phyloP scores from a whole-genome alignment of 768 basidiomycete genomes.

The Ramaria sp. region DNA sequence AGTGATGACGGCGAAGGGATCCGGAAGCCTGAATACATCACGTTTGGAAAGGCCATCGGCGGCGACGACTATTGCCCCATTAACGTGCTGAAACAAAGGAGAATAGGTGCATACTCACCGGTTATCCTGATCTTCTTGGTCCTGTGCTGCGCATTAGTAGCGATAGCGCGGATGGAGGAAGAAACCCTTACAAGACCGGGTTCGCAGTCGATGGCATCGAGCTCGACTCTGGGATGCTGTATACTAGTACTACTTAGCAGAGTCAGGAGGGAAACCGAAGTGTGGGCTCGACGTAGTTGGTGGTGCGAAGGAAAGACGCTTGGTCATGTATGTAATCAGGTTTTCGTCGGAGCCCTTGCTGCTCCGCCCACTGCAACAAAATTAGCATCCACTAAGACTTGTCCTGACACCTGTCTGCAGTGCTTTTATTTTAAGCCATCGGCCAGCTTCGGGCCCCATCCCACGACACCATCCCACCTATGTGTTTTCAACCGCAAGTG shows the following conservation, averaged over 20 bases:
- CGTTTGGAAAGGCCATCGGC: constrained; percentile 90
- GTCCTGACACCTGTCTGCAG: too few relatives aligned
- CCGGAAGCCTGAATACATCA: constrained; percentile 92
- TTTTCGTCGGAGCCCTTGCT: not conserved
- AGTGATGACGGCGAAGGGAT: constrained; percentile 97
- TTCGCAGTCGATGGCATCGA: constrained; percentile 6
- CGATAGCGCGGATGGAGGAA: not conserved
- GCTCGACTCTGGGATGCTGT: not conserved
- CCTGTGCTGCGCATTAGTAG: constrained; percentile 15
- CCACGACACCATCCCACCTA: too few relatives aligned
- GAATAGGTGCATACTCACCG: constrained; percentile 30
- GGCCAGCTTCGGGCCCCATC: too few relatives aligned
- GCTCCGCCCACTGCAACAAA: too few relatives aligned
- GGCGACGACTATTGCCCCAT: constrained; percentile 70
- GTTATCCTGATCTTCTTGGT: constrained; percentile 74
- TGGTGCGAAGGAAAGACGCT: too few relatives aligned
- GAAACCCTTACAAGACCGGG: not conserved
- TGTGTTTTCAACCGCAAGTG: too few relatives aligned
- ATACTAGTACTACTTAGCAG: not conserved
- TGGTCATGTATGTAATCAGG: not conserved
- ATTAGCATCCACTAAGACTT: too few relatives aligned
- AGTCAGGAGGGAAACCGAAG: too few relatives aligned
- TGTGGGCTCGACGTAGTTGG: not conserved
- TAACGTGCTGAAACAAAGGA: not conserved
- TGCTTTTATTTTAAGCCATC: too few relatives aligned